A percentile compares a stretch with the other conserved stretches of the same genome.
phyloP scores from a whole-genome alignment of 2,329 filamentous ascomycete species.

The Fusarium sp. region DNA sequence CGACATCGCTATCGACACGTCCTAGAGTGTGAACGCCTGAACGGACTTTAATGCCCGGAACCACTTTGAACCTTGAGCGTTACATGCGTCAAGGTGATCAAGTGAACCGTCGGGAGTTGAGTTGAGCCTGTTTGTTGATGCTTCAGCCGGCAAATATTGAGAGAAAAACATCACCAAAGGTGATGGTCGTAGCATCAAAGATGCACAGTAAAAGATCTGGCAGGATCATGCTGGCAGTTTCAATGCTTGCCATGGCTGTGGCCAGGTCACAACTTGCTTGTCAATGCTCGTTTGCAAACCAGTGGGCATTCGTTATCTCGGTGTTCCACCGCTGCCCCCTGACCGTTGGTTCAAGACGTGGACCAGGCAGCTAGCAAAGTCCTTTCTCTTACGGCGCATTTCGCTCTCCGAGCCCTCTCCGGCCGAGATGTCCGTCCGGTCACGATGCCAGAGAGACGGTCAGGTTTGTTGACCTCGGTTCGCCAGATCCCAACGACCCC shows the following conservation, averaged over 20 bases:
- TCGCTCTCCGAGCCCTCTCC: constrained; percentile 15
- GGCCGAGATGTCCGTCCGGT: constrained; percentile 9
- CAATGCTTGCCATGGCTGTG: background rate
- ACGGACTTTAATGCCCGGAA: constrained; percentile 38
- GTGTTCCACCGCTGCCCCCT: constrained; percentile 21
- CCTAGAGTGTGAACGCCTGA: constrained; percentile 4
- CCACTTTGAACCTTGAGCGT: constrained; percentile 4
- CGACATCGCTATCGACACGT: constrained; percentile 17
- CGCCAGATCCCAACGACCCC: constrained; percentile 1
- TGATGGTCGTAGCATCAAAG: background rate
- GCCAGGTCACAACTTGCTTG: background rate
- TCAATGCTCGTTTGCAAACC: constrained; percentile 1
- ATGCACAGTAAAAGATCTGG: background rate
- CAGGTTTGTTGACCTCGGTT: constrained; percentile 36
- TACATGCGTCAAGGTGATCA: constrained; percentile 9
- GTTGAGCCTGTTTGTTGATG: background rate
- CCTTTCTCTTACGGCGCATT: background rate
- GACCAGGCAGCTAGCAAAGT: constrained; percentile 9
- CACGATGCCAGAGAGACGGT: constrained; percentile 6
- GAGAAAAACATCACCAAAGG: background rate
- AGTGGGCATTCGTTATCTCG: constrained; percentile 1
- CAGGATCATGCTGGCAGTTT: background rate
- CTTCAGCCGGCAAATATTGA: background rate
- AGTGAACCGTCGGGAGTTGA: background rate
- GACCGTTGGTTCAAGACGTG: constrained; percentile 1